Percentiles rank a stretch among this genome's conserved stretches.
Evolutionary conservation across 2,329 filamentous ascomycete genomes (phyloP).

Genomic region (Neurospora sp.): DNA sequence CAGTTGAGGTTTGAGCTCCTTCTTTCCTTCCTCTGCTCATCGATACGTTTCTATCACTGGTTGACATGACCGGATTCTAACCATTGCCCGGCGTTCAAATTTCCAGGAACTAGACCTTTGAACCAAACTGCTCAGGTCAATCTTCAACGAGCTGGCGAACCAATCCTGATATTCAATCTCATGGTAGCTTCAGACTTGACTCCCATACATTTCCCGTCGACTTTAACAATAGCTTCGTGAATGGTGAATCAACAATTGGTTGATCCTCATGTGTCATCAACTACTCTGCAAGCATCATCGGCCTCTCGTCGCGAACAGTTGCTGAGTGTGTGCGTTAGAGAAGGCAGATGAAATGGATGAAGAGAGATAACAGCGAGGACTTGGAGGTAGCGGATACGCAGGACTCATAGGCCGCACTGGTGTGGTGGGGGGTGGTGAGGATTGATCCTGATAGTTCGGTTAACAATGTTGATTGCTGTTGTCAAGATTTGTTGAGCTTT

Average conservation of each 20-base stretch:
- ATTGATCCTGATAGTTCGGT: neutral
- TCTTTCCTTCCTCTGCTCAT: neutral
- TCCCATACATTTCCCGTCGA: neutral
- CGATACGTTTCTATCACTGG: neutral
- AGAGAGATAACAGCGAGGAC: neutral
- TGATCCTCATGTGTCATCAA: neutral
- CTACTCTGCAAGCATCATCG: neutral
- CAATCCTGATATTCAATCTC: neutral
- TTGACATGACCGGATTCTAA: neutral
- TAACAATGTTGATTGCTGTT: neutral
- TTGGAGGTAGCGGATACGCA: neutral
- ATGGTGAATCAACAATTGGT: neutral
- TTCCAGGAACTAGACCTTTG: neutral
- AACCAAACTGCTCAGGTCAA: neutral
- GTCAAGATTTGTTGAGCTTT: neutral
- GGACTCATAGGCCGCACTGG: neutral
- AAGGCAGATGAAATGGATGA: neutral
- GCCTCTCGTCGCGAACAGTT: neutral
- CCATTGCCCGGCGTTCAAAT: neutral
- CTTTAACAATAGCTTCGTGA: neutral
- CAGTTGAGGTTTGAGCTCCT: neutral
- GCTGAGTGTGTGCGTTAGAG: neutral
- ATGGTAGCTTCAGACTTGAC: neutral
- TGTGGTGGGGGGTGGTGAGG: neutral
- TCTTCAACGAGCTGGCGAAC: neutral